These are phyloP conservation scores for Kodamaea sagamina DNA, from an alignment of 805 yeast species.

Conservation along the genomic window DNA sequence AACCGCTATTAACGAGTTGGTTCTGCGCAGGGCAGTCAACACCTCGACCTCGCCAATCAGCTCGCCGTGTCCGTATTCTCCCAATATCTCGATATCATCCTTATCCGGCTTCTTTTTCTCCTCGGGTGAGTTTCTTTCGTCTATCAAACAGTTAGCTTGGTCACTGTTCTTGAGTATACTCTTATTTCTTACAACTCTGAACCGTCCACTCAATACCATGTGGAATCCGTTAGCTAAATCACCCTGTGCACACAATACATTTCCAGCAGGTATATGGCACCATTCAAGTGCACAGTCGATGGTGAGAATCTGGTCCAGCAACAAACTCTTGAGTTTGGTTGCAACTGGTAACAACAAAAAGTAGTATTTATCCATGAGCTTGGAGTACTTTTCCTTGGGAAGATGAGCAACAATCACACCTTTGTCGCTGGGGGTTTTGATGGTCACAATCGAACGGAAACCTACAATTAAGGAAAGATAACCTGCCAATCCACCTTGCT, in stretches of 20 bases:
- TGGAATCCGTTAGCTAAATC: conserved; percentile 90
- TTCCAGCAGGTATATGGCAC: conserved; percentile 90
- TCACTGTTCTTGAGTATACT: conserved; percentile 26
- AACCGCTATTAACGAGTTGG: conserved; percentile 74
- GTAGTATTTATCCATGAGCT: conserved; percentile 72
- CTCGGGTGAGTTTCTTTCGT: conserved; percentile 11
- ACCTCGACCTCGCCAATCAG: conserved; percentile 96
- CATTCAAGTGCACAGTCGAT: conserved; percentile 94
- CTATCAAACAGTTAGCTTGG: conserved; percentile 3
- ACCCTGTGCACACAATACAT: conserved; percentile 74
- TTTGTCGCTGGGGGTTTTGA: conserved; percentile 59
- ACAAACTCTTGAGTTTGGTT: conserved; percentile 61
- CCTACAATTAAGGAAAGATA: conserved; percentile 81
- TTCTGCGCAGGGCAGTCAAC: conserved; percentile 72
- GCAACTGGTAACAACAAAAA: conserved; percentile 78
- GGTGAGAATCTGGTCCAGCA: conserved; percentile 66
- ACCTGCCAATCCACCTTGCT: conserved; percentile 84
- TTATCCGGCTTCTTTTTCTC: conserved; percentile 14
- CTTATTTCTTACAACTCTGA: conserved; percentile 56
- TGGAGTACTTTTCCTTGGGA: conserved; percentile 61
- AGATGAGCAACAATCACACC: conserved; percentile 68
- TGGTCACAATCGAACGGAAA: conserved; percentile 71
- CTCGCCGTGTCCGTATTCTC: conserved; percentile 92
- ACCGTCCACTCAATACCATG: conserved; percentile 83
- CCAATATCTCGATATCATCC: conserved; percentile 43